These are phyloP conservation scores for Tylopilus sp. DNA, from an alignment of 768 basidiomycete species.

Conservation along the genomic window DNA sequence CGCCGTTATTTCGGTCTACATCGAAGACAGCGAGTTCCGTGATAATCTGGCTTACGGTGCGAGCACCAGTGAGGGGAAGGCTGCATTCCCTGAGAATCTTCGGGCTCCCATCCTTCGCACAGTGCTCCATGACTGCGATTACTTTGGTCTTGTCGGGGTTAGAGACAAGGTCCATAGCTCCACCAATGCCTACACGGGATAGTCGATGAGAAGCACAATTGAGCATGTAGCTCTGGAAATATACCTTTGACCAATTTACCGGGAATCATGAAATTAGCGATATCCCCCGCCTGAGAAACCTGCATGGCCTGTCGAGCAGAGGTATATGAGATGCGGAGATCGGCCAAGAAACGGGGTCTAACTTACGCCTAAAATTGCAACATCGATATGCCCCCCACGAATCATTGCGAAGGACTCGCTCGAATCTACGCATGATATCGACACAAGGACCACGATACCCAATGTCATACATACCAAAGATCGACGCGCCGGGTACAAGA, in stretches of 20 bases:
- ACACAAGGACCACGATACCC: neutral
- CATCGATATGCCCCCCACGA: conserved; percentile 92
- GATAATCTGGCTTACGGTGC: conserved; percentile 86
- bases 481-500: conserved; percentile 83
- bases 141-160: conserved; percentile 95
- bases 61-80: conserved; percentile 86
- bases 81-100: conserved; percentile 82
- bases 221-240: neutral
- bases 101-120: conserved; percentile 82
- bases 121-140: conserved; percentile 87
- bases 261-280: conserved; percentile 98
- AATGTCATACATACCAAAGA: conserved; percentile 67
- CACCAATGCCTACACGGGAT: conserved; percentile 72
- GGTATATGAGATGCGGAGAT: neutral
- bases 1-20: conserved; percentile 73
- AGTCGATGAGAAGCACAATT: conserved; percentile 6
- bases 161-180: conserved; percentile 95
- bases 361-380: conserved; percentile 87
- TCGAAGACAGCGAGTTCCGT: conserved; percentile 91
- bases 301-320: conserved; percentile 74
- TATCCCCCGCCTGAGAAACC: conserved; percentile 88
- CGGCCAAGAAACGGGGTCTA: neutral
- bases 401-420: conserved; percentile 97
- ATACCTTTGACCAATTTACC: conserved; percentile 85
- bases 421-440: conserved; percentile 47